A percentile compares a stretch with the other conserved stretches of the same genome.
phyloP scores from a whole-genome alignment of 441 rosid species.

The Geranium incanum region DNA sequence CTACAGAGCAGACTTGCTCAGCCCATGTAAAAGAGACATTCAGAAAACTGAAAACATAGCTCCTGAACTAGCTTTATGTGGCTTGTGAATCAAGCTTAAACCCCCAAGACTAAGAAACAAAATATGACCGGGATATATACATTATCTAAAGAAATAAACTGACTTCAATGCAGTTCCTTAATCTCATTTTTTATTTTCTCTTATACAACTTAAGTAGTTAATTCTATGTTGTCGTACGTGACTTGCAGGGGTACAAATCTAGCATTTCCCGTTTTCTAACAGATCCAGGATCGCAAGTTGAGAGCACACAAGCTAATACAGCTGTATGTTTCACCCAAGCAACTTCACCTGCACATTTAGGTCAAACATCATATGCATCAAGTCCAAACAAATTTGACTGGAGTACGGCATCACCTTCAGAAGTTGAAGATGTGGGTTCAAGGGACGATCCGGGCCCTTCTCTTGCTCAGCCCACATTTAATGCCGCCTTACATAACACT shows the following conservation, averaged over 20 bases:
- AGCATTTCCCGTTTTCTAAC: conserved; percentile 27
- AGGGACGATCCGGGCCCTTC: conserved; percentile 22
- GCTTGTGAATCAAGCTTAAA: background rate
- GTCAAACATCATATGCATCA: conserved; percentile 29
- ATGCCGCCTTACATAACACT: conserved; percentile 22
- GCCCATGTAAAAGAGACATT: background rate
- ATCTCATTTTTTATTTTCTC: background rate
- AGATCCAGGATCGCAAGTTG: conserved; percentile 32
- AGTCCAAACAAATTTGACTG: conserved; percentile 29
- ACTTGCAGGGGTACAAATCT: conserved; percentile 44
- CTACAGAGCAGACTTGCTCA: background rate
- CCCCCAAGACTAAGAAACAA: background rate
- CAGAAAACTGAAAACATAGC: background rate
- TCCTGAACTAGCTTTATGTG: background rate
- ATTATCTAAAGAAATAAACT: background rate
- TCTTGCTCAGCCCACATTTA: conserved; percentile 19
- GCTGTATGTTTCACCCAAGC: conserved; percentile 26
- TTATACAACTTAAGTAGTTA: background rate
- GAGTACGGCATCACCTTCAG: conserved; percentile 35
- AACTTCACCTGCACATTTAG: conserved; percentile 27
- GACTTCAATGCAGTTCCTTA: background rate
- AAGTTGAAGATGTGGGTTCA: conserved; percentile 36
- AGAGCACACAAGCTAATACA: conserved; percentile 31
- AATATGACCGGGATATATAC: background rate
- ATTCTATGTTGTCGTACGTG: conserved; percentile 8